Base-by-base conservation (phyloP, 345 rosid genomes). In the Hibiscus mutabilis region DNA sequence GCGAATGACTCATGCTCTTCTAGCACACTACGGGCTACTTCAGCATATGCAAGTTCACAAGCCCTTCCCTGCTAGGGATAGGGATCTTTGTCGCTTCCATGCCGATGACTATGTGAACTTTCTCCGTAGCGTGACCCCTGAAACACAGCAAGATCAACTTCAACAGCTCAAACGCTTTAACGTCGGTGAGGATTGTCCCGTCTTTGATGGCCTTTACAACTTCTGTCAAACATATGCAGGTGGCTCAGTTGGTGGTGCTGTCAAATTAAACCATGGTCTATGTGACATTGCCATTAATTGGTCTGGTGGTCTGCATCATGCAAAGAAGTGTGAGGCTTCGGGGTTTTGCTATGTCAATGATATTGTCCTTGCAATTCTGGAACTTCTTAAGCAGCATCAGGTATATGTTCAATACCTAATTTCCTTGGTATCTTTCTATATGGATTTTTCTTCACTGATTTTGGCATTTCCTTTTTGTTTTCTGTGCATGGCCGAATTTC, bases 241-340 rank as follows among this genome's bases (percentile, higher is more conserved):
- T 9, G 90, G 90, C 18, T 87, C 92, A 65, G 87, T 89, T 60
- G 88, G 86, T 66, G 90, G 89, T 35, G 82, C 90, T 72, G 90
- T 89, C 37, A 87, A 87, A 76, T 79, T 89, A 19, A 89, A 87
- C 73, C 88, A 87, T 57, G 86, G 83, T 64, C 78, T 80, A 15
- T 79, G 85, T 71, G 94, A 85, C 73, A 84, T 89, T 78, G 88
- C 90, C 44, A 71, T 83, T 69, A 86, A 84, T 69, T 87, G 89
- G 91, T 88, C 90, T 44, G 90, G 90, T 64, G 91, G 90, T 44
- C 84, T 89, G 52, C 90, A 87, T 76, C 95, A 87, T 79, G 90
- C 91, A 60, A 87, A 87, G 81, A 89, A 85, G 75, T 84, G 86
- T 40, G 87, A 82, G 70, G 84, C 84, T 60, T 80, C 79, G 33